phyloP scores from a whole-genome alignment of 768 basidiomycete species.

The Naganishia vaughanmartiniae region DNA sequence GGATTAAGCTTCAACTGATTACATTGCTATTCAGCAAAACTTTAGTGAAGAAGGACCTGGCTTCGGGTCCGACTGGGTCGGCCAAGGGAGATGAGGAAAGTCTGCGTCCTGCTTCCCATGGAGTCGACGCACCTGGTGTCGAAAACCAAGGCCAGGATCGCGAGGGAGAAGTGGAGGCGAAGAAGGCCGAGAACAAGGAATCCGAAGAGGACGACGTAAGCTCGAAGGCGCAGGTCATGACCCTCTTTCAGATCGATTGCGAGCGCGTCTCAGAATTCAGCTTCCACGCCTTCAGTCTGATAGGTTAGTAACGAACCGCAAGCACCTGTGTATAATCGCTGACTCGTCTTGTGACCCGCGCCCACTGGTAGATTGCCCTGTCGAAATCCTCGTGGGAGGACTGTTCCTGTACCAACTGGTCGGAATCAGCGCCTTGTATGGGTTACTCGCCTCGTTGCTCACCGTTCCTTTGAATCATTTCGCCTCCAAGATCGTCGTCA shows the following conservation, averaged over 20 bases:
- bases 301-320: background rate
- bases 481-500: conserved; percentile 73
- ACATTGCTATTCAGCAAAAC: conserved; percentile 83
- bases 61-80: conserved; percentile 51
- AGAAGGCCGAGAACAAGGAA: conserved; percentile 56
- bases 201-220: conserved; percentile 58
- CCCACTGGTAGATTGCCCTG: conserved; percentile 42
- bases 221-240: conserved; percentile 79
- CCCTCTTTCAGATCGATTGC: conserved; percentile 90
- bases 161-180: conserved; percentile 24
- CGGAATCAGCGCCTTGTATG: conserved; percentile 57
- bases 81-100: background rate
- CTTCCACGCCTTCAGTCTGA: conserved; percentile 19
- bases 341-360: background rate
- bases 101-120: conserved; percentile 1
- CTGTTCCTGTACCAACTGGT: conserved; percentile 73
- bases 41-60: conserved; percentile 77
- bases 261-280: conserved; percentile 62
- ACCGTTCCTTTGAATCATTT: conserved; percentile 75
- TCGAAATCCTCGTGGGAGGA: conserved; percentile 63
- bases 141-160: conserved; percentile 35
- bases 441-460: conserved; percentile 61
- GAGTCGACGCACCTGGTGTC: conserved; percentile 26
- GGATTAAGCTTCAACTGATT: conserved; percentile 72
- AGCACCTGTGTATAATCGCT: background rate